phyloP scores from a whole-genome alignment of 805 yeast genomes.

The Pichia californica region DNA sequence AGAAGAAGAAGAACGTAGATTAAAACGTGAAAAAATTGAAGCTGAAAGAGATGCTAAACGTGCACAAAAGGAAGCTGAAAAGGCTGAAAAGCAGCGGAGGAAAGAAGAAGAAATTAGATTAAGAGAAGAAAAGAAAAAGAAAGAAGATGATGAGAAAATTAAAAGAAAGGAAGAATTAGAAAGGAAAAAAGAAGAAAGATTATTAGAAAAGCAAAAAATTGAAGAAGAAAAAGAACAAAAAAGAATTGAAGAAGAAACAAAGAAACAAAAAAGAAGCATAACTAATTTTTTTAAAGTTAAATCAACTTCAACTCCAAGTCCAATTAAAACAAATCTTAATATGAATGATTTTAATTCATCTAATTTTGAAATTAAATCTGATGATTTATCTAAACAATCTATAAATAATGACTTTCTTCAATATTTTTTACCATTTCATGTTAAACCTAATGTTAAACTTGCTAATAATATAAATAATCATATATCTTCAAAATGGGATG shows the following conservation, averaged over 20 bases:
- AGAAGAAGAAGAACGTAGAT: conserved; percentile 13
- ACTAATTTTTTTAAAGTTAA: conserved; percentile 29
- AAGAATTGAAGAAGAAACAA: conserved; percentile 21
- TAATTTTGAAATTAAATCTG: too few species aligned
- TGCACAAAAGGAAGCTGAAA: conserved; percentile 23
- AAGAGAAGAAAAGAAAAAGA: conserved; percentile 26
- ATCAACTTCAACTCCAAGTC: background rate
- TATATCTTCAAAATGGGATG: conserved; percentile 11
- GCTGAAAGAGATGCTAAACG: conserved; percentile 14
- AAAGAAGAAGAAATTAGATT: conserved; percentile 21
- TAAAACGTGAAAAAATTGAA: conserved; percentile 11
- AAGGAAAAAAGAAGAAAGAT: conserved; percentile 21
- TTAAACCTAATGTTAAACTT: conserved; percentile 22
- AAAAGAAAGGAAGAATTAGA: conserved; percentile 28
- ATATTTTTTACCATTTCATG: conserved; percentile 26
- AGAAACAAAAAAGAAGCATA: conserved; percentile 25
- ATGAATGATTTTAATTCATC: background rate
- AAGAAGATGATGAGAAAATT: conserved; percentile 21
- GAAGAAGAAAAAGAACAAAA: conserved; percentile 18
- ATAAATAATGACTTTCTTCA: conserved; percentile 16
- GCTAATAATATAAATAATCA: background rate
- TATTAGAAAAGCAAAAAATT: conserved; percentile 25
- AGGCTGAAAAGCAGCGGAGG: conserved; percentile 20
- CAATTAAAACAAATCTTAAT: background rate
- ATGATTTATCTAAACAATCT: background rate